Base-by-base conservation (phyloP, 2,329 filamentous ascomycete species). In the Aspergillus brunneoviolaceus region DNA sequence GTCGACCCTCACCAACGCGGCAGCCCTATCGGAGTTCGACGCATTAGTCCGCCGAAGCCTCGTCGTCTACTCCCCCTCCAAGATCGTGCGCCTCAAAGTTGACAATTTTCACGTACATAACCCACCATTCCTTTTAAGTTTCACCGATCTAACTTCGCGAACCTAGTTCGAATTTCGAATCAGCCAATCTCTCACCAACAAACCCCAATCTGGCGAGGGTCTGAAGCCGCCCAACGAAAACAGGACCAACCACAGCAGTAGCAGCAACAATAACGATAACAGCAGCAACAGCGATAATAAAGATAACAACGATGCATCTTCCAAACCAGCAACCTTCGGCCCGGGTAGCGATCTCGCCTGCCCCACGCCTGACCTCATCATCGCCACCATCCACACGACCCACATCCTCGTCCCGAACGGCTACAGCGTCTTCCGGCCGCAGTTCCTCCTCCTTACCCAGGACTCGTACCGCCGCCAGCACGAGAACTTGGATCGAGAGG, bases 321-420 rank as follows among this genome's bases (percentile, higher is more conserved):
- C 35, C 14, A 49, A 9, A 53, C 33, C 57, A 4, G 49, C 49
- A 9, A 42, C 51, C 33, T 67, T 66, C 47, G 65, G 65, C 9
- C 67, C 67, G 3, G 67, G 67, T 4, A 69, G 66, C 49, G 68
- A 70, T 45, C 78, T 82, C 63, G 80, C 79, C 60, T 79, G 78
- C 57, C 73, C 73, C 49, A 73, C 79, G 50, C 67, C 73, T 0
- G 77, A 77, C n/a, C 76, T 79, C 49, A 76, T 80, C 16, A 66
- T 84, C 12, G 68, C 69, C 0, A 67, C 70, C 14, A 63, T 82
- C 14, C 78, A 76, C 19, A 57, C 23, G 11, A 79, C 80, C 0
- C 81, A 84, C 58, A 67, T 79, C 19, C 70, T 84, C 7, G 72
- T 77, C 1, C 68, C 80, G 59, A 84, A 84, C 68, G 78, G 81